Evolutionary conservation across 2,329 filamentous ascomycete species (phyloP), one percentile per base, ranked within the genome.

Genomic region (Hypoxylon sp.): DNA sequence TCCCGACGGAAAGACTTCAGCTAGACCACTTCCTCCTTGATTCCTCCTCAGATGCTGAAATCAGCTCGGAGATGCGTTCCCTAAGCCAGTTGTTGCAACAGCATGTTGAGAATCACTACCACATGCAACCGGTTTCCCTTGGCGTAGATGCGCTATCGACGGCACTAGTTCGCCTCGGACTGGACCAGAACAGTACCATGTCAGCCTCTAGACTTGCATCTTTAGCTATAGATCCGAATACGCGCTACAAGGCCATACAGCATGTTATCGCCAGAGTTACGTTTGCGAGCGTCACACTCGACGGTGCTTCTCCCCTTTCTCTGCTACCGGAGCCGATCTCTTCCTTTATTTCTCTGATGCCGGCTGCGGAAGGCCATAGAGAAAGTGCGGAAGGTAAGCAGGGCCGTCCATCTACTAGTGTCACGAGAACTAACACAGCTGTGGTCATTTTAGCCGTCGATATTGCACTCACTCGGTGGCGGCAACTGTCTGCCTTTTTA

Each of bases 31-130:
- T 80, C 46, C 75, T 83, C 5, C 74, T 81, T 10, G 76, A 79
- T 13, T 66, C 78, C 1, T 77, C 72, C 0, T 75, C 81, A 0
- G 80, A 83, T 61, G 72, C 75, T n/a, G 75, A 79, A 2, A 76
- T 83, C 7, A 64, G 68, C 3, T 46, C 64, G 3, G 80, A 81
- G 48, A 63, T 82, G 5, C 67, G 73, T 3, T 74, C 79, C 0
- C 60, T 83, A 2, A 74, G 75, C 1, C 72, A 77, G 4, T 75
- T 82, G 4, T 76, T 83, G 10, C 75, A 78, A 28, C 76, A 80
- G 38, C 82, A 84, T 64, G 78, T 82, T 41, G 77, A 82, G 58
- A 78, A 73, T 56, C 70, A 82, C 53, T 83, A 83, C 53, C 79
- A 81, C 58, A 49, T 68, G 0, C 64, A 75, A 0, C 73, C 73